phyloP scores from a whole-genome alignment of 108 stramenopile species.

The Conticribra guillardii region DNA sequence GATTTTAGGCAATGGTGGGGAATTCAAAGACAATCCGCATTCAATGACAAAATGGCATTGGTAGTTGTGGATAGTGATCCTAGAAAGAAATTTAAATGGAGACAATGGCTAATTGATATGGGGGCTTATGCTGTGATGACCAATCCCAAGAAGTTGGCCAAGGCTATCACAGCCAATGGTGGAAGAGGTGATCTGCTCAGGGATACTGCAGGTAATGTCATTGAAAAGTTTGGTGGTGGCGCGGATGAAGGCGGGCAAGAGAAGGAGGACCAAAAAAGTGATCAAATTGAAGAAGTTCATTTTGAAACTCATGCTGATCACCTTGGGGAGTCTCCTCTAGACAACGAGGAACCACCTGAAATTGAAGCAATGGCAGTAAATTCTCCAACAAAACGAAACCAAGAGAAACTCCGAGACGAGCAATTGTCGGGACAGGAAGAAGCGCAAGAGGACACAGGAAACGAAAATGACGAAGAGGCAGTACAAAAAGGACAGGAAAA shows the following conservation, averaged over 20 bases:
- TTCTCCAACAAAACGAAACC: conserved; percentile 6
- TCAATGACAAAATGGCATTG: conserved; percentile 32
- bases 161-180: conserved; percentile 46
- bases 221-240: conserved; percentile 35
- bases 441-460: not conserved
- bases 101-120: not conserved
- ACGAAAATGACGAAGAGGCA: not conserved
- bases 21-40: conserved; percentile 7
- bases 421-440: too few relatives aligned
- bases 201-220: conserved; percentile 29
- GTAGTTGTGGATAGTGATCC: conserved; percentile 39
- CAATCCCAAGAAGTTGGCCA: conserved; percentile 51
- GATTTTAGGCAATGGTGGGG: conserved; percentile 47
- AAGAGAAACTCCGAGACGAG: conserved; percentile 4
- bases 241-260: conserved; percentile 18
- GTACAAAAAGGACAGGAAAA: not conserved
- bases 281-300: conserved; percentile 1
- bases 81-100: conserved; percentile 12
- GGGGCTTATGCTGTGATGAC: conserved; percentile 20
- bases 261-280: not conserved
- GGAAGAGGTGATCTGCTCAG: conserved; percentile 36
- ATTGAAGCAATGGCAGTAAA: conserved; percentile 6
- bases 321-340: not conserved
- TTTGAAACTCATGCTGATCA: not conserved
- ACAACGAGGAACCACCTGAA: too few relatives aligned